Conservation (phyloP, 345 rosid genomes). For the Populus pruinosa region DNA sequence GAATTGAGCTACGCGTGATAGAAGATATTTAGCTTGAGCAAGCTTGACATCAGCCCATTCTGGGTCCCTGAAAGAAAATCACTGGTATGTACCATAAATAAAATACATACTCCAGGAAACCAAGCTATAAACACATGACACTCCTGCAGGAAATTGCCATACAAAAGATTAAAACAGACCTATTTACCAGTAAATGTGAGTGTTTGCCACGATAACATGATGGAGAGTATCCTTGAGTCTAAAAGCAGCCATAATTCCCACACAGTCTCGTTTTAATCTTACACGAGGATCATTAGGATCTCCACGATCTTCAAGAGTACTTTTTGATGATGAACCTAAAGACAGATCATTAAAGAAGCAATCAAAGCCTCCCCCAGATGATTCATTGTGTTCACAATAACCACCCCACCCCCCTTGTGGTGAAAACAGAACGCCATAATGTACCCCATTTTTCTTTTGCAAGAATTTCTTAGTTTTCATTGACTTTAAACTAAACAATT, state of each 20-base stretch:
- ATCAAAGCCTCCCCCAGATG: not conserved
- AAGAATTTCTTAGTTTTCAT: not conserved
- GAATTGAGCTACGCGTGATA: constrained; percentile 61
- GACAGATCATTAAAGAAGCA: constrained; percentile 8
- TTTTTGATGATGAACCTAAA: constrained; percentile 32
- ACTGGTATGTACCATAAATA: not conserved
- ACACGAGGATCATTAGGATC: constrained; percentile 78
- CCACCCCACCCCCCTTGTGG: not conserved
- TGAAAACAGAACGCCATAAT: not conserved
- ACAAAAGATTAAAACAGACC: not conserved
- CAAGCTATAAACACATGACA: constrained; percentile 1
- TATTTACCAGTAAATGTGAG: constrained; percentile 80
- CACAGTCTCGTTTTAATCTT: constrained; percentile 83
- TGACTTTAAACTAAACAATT: not conserved
- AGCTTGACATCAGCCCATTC: constrained; percentile 90
- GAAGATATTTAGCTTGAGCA: constrained; percentile 85
- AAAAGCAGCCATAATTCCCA: constrained; percentile 91
- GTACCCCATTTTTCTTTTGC: not conserved
- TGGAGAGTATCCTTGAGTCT: constrained; percentile 54
- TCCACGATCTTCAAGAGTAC: constrained; percentile 42
- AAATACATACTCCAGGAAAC: not conserved
- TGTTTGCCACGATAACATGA: constrained; percentile 76
- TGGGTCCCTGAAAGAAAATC: constrained; percentile 68
- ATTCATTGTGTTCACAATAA: not conserved
- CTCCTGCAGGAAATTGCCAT: not conserved